These are phyloP conservation scores for Acacia acuminata DNA, from an alignment of 306 rosid genomes.

Conservation along the genomic window DNA sequence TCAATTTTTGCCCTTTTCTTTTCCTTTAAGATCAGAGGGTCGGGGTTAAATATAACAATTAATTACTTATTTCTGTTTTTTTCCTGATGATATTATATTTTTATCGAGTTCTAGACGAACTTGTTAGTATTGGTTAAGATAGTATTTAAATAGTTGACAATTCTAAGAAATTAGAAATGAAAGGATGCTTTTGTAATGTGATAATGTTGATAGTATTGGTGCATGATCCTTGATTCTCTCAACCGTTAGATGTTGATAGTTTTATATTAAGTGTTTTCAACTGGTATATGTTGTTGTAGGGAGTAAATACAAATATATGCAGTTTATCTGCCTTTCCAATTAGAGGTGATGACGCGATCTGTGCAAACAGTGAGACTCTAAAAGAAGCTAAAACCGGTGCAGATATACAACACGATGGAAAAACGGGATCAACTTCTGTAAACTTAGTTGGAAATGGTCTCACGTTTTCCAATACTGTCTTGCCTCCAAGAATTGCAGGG, in stretches of 20 bases:
- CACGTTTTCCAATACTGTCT: constrained; percentile 24
- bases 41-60: not conserved
- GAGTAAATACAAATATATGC: constrained; percentile 25
- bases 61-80: not conserved
- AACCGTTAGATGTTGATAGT: not conserved
- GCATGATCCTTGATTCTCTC: not conserved
- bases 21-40: not conserved
- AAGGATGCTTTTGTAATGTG: not conserved
- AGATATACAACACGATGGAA: constrained; percentile 23
- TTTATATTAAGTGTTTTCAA: not conserved
- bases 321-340: constrained; percentile 28
- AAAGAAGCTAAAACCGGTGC: constrained; percentile 24
- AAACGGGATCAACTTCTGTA: constrained; percentile 29
- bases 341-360: constrained; percentile 20
- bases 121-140: not conserved
- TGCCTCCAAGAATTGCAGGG: constrained; percentile 26
- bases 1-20: not conserved
- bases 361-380: constrained; percentile 27
- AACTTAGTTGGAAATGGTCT: constrained; percentile 26
- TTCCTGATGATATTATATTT: not conserved
- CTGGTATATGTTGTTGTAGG: constrained; percentile 29
- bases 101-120: not conserved
- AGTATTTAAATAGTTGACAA: not conserved
- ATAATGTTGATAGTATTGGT: not conserved
- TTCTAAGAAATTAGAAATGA: not conserved